phyloP scores from a whole-genome alignment of 805 yeast genomes.

The Candida koratica region DNA sequence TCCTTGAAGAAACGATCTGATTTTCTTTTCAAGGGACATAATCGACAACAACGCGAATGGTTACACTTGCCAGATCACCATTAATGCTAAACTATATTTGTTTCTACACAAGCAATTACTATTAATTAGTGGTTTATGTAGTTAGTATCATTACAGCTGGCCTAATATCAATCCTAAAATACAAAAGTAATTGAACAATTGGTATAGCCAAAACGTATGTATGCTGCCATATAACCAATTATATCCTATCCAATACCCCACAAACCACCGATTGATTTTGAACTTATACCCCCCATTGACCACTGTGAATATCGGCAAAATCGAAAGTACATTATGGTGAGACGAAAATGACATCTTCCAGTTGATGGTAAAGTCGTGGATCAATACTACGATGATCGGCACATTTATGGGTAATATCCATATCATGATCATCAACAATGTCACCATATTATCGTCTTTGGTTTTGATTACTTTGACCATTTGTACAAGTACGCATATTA shows the following conservation, averaged over 20 bases:
- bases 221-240: slow-evolving; percentile 70
- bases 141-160: no score
- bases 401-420: slow-evolving; percentile 77
- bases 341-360: slow-evolving; percentile 86
- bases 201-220: slow-evolving; percentile 82
- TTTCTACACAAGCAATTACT: no score
- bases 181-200: slow-evolving; percentile 62
- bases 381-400: slow-evolving; percentile 76
- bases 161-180: slow-evolving; percentile 41
- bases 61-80: no score
- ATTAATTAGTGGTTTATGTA: no score
- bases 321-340: slow-evolving; percentile 77
- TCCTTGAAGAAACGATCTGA: slow-evolving; percentile 40
- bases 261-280: slow-evolving; percentile 9
- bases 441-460: slow-evolving; percentile 55
- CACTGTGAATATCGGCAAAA: slow-evolving; percentile 58
- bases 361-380: slow-evolving; percentile 69
- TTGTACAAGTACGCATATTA: slow-evolving; percentile 50
- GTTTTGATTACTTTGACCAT: slow-evolving; percentile 33
- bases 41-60: no score
- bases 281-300: slow-evolving; percentile 9
- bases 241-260: slow-evolving; percentile 44
- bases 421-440: slow-evolving; percentile 62
- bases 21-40: slow-evolving; percentile 44
- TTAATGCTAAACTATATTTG: no score